Conservation (phyloP, 139 green algal genomes). For the Chlorella vulgaris region DNA sequence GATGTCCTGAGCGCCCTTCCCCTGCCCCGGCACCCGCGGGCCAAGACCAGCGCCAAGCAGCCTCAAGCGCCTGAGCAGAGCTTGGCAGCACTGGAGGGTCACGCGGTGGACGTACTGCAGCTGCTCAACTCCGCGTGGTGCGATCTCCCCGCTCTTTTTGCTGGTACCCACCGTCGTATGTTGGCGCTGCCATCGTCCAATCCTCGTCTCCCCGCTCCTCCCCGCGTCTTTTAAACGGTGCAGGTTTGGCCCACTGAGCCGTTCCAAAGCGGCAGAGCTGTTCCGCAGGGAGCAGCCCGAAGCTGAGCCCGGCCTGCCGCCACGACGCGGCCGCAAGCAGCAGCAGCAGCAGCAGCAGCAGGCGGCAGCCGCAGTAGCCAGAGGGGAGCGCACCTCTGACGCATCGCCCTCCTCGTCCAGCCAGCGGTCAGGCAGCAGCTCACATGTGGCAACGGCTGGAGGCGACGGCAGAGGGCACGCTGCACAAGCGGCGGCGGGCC, state of each 20-base stretch:
- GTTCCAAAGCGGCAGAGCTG: conserved; percentile 1
- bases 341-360: neutral
- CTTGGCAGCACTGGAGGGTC: no score
- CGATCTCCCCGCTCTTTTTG: no score
- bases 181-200: no score
- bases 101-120: no score
- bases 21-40: no score
- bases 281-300: neutral
- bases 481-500: neutral
- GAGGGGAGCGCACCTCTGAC: neutral
- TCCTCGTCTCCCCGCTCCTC: no score
- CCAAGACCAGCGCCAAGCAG: no score
- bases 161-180: no score
- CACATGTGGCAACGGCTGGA: neutral
- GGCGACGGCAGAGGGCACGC: neutral
- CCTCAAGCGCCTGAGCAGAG: no score
- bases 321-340: neutral
- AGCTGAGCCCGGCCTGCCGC: neutral
- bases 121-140: no score
- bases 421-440: neutral
- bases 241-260: conserved; percentile 18
- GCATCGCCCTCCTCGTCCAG: neutral
- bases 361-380: neutral
- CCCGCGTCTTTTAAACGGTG: no score
- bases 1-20: no score